These are phyloP conservation scores for Elaeis guineensis DNA, from an alignment of 176 grass and related monocot genomes.

Conservation along the genomic window DNA sequence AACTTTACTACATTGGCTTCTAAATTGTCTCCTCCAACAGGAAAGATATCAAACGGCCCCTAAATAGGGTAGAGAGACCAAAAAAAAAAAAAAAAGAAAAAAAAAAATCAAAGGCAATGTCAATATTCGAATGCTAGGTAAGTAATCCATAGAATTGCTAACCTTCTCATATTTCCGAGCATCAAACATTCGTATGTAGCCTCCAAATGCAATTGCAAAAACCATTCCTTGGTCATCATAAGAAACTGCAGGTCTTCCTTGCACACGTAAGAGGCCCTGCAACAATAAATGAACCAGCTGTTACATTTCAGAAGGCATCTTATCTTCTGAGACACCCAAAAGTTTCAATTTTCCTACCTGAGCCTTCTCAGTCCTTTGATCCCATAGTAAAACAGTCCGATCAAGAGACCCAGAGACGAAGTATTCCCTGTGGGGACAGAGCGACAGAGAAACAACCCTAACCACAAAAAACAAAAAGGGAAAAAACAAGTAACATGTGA, in stretches of 20 bases:
- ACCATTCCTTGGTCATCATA: slow-evolving; percentile 90
- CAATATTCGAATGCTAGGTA: too few species aligned
- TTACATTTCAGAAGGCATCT: not conserved
- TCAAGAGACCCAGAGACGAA: slow-evolving; percentile 93
- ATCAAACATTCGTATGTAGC: slow-evolving; percentile 77
- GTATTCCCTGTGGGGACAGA: slow-evolving; percentile 71
- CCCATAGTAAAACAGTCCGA: slow-evolving; percentile 84
- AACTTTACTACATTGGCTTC: slow-evolving; percentile 94
- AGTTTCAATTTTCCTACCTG: slow-evolving; percentile 41
- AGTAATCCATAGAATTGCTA: not conserved
- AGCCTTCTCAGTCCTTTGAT: slow-evolving; percentile 79
- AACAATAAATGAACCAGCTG: slow-evolving; percentile 21
- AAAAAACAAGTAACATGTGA: not conserved
- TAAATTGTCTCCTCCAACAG: slow-evolving; percentile 53
- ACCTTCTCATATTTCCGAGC: slow-evolving; percentile 85
- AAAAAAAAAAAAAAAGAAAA: not conserved
- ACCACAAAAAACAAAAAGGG: slow-evolving; percentile 14
- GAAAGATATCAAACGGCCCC: slow-evolving; percentile 85
- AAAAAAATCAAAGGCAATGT: too few species aligned
- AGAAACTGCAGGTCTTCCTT: slow-evolving; percentile 92
- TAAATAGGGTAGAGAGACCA: slow-evolving; percentile 8
- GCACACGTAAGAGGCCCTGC: slow-evolving; percentile 73
- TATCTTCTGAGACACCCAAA: not conserved
- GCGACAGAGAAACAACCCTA: slow-evolving; percentile 82
- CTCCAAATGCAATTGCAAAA: slow-evolving; percentile 79